Base-by-base conservation (phyloP, 176 grass and related monocot species). In the barley (Hordeum vulgare) region DNA sequence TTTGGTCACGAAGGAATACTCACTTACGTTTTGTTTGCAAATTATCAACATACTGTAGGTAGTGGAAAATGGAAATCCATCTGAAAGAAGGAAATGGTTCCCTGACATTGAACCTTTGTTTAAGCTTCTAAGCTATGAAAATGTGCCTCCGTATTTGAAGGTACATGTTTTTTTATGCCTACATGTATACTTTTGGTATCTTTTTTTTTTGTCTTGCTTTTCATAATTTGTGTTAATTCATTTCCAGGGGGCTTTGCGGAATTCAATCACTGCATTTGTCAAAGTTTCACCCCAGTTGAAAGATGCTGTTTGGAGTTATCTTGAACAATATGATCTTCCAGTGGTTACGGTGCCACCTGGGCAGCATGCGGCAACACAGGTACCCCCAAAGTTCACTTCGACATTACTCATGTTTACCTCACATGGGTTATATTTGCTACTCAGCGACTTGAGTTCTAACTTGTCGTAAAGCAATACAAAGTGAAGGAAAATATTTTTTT, bases 111-210 rank as follows among this genome's bases (percentile, higher is more conserved):
- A 98, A 76, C 87, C 96, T 72, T 87, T 98, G 60, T 98, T 98
- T 87, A 98, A 95, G 80, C 96, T 98, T 88, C 96, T 98, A 31
- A 81, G 93, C 84, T 98, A 95, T 83, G 93, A 98, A 83, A 98
- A 95, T 85, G 93, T 98, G 67, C 93, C 96, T n/a, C 96, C 93
- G 21, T 98, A 90, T 86, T 89, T 98, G 81, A 98, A 98, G 96
- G 96, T 98, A 79, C 47, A 66, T 37, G 9, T 14, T 51, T 66
- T 58, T 27, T 73, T 79, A 33, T 59, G 83, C 26, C 27, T 61
- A 8, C 31, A 62, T 36, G 5, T 58, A 21, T 89, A 83, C 62
- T 61, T 80, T 72, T 49, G 44, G 0, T 23, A 75, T 51, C 40
- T 27, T 84, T 59, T 70, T 23, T 7, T 9, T 8, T 8, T 68